Conservation (phyloP, 305 asterid genomes). For the Solanum hybrid region DNA sequence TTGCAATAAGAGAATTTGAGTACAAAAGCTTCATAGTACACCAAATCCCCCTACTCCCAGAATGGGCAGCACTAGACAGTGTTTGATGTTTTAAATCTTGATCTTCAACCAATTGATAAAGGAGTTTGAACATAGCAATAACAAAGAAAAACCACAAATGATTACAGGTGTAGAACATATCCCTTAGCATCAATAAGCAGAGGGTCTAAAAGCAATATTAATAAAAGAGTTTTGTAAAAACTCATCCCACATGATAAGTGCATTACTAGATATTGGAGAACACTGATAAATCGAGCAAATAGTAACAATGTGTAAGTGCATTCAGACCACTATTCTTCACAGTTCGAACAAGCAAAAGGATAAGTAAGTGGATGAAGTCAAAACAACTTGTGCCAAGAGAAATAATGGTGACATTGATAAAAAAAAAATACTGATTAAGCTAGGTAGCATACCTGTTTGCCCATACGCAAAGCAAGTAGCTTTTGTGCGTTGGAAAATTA, state of each 20-base stretch:
- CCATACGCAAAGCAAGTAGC: slow-evolving; percentile 99
- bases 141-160: background rate
- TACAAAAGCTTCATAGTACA: background rate
- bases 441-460: slow-evolving; percentile 66
- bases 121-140: background rate
- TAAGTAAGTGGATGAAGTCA: background rate
- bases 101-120: background rate
- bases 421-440: background rate
- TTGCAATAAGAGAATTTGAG: background rate
- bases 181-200: background rate
- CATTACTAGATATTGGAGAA: background rate
- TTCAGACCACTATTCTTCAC: background rate
- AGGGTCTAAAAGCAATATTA: background rate
- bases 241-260: background rate
- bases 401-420: background rate
- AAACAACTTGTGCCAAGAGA: background rate
- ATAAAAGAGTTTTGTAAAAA: background rate
- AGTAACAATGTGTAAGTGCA: background rate
- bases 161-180: background rate
- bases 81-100: background rate
- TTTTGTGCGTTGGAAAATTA: slow-evolving; percentile 93
- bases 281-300: background rate
- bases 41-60: background rate
- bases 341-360: background rate
- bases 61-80: background rate